Evolutionary conservation across 2,329 filamentous ascomycete genomes (phyloP).

Genomic region (Anthostomella pinea): DNA sequence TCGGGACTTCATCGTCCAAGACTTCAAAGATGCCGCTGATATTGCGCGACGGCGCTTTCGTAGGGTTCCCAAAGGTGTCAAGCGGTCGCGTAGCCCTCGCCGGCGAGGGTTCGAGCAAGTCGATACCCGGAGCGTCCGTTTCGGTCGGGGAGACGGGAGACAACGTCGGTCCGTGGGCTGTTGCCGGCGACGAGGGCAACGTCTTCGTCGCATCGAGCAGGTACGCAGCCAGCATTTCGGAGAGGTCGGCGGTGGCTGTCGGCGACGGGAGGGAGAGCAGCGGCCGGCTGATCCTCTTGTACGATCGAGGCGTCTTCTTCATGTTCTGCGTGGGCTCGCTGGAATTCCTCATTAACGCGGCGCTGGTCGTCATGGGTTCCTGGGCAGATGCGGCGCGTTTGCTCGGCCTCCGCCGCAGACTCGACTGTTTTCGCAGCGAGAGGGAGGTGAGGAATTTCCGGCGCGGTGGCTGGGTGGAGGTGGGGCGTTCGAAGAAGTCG

Average conservation of each 20-base stretch:
- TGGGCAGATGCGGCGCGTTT: constrained; percentile 18
- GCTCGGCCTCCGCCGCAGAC: constrained; percentile 19
- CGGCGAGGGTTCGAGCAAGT: constrained; percentile 22
- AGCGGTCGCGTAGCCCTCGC: constrained; percentile 5
- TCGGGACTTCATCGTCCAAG: constrained; percentile 16
- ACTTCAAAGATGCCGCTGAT: constrained; percentile 28
- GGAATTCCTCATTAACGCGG: too few species aligned
- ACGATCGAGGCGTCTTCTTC: constrained; percentile 21
- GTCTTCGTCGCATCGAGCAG: constrained; percentile 11
- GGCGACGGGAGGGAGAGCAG: constrained; percentile 16
- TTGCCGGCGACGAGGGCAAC: constrained; percentile 10
- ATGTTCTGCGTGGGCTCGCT: constrained; percentile 1
- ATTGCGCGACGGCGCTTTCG: constrained; percentile 16
- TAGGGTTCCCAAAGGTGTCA: constrained; percentile 15
- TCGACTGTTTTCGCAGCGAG: constrained; percentile 22
- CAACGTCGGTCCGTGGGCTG: constrained; percentile 11
- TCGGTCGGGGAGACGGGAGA: constrained; percentile 7
- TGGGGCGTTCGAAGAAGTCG: constrained; percentile 24
- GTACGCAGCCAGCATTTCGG: constrained; percentile 21
- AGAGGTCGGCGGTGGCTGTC: constrained; percentile 15
- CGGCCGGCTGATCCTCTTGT: constrained; percentile 26
- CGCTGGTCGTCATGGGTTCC: constrained; percentile 3
- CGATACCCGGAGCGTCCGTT: constrained; percentile 13
- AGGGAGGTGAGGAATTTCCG: constrained; percentile 25
- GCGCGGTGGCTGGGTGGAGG: constrained; percentile 12